Percentiles rank a stretch among this genome's conserved stretches.
phyloP scores from a whole-genome alignment of 2,329 filamentous ascomycete genomes.

The Ceratocystis smalleyi region DNA sequence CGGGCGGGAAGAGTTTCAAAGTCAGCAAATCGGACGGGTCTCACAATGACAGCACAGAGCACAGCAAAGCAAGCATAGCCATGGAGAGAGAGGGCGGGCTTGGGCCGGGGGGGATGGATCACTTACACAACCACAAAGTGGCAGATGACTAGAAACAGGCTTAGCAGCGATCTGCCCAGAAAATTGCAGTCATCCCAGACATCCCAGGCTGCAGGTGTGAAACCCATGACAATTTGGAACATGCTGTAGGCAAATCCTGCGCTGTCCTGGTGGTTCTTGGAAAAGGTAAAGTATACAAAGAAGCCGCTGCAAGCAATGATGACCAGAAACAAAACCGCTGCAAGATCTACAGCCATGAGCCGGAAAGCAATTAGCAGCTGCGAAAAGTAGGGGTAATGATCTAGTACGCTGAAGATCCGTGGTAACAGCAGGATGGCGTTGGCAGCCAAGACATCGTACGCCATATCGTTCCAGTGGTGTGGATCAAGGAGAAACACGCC shows the following conservation, averaged over 20 bases:
- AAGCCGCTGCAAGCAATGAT: slow-evolving; percentile 84
- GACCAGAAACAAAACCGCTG: slow-evolving; percentile 71
- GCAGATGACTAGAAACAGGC: slow-evolving; percentile 78
- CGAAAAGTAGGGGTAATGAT: slow-evolving; percentile 92
- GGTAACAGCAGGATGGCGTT: slow-evolving; percentile 83
- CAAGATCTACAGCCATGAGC: slow-evolving; percentile 80
- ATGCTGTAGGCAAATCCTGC: slow-evolving; percentile 71
- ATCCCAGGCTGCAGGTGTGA: slow-evolving; percentile 89
- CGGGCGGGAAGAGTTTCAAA: neutral
- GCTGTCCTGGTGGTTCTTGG: slow-evolving; percentile 54
- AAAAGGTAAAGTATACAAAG: slow-evolving; percentile 84
- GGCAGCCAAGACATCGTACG: slow-evolving; percentile 85
- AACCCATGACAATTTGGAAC: slow-evolving; percentile 91
- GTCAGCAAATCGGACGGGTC: too few species aligned
- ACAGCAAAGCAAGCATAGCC: too few species aligned
- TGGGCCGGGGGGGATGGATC: too few species aligned
- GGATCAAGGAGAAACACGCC: slow-evolving; percentile 69
- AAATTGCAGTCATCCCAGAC: slow-evolving; percentile 67
- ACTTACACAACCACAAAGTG: slow-evolving; percentile 76
- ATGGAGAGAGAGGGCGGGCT: too few species aligned
- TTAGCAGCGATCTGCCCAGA: slow-evolving; percentile 60
- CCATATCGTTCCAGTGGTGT: slow-evolving; percentile 61
- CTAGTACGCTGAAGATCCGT: slow-evolving; percentile 78
- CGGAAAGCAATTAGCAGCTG: slow-evolving; percentile 87
- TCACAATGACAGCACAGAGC: neutral